phyloP scores from a whole-genome alignment of 495 filamentous ascomycete species.

The Neurospora pannonica region DNA sequence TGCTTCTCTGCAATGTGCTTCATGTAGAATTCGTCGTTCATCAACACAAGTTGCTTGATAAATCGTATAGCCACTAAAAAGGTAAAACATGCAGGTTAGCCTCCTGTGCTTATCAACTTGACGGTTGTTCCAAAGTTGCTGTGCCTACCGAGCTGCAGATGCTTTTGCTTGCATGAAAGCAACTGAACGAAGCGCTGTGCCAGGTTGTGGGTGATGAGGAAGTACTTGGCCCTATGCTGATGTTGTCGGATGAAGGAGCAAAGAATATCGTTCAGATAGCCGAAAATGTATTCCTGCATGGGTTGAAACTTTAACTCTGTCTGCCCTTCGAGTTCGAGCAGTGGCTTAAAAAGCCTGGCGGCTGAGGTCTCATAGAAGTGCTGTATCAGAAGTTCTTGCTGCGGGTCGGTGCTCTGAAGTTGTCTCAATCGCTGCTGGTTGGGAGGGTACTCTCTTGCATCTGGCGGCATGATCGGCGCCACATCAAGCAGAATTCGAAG shows the following conservation, averaged over 20 bases:
- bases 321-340: conserved; percentile 70
- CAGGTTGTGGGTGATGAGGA: conserved; percentile 73
- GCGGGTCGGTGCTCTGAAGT: conserved; percentile 46
- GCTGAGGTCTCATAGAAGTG: conserved; percentile 88
- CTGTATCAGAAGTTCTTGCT: conserved; percentile 75
- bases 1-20: conserved; percentile 75
- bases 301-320: conserved; percentile 45
- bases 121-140: conserved; percentile 3
- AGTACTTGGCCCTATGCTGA: conserved; percentile 74
- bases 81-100: neutral
- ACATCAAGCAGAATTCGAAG: conserved; percentile 91
- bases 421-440: conserved; percentile 47
- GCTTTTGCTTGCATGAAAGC: conserved; percentile 78
- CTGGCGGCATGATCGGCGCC: conserved; percentile 45
- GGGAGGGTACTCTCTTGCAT: conserved; percentile 52
- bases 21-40: conserved; percentile 90
- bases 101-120: neutral
- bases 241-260: conserved; percentile 93
- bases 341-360: conserved; percentile 73
- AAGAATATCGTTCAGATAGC: conserved; percentile 86
- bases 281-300: conserved; percentile 78
- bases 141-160: conserved; percentile 74
- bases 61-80: conserved; percentile 78
- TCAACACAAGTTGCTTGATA: conserved; percentile 75
- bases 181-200: conserved; percentile 75